phyloP scores from a whole-genome alignment of 257 asterid species.

The Rauvolfia tetraphylla region DNA sequence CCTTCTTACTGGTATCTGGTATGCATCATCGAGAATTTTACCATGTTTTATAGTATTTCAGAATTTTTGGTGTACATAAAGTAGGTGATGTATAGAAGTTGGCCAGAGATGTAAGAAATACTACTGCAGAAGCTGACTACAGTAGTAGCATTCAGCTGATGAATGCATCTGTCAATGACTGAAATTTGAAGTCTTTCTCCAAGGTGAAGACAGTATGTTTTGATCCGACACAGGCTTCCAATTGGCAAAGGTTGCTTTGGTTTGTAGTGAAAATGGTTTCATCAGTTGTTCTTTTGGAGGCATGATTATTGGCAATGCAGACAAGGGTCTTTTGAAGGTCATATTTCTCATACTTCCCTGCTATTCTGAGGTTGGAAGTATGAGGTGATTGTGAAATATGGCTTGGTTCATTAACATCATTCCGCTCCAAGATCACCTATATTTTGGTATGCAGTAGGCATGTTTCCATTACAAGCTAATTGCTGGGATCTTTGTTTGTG shows the following conservation, averaged over 20 bases:
- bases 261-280: neutral
- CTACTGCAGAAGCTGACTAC: slow-evolving; percentile 4
- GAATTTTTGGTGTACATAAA: neutral
- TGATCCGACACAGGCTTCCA: neutral
- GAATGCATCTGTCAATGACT: neutral
- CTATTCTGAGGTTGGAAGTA: neutral
- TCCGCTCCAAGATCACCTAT: neutral
- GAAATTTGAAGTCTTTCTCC: neutral
- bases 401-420: neutral
- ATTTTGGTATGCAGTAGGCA: neutral
- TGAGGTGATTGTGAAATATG: slow-evolving; percentile 7
- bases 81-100: neutral
- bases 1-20: neutral
- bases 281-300: neutral
- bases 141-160: neutral
- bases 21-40: neutral
- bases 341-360: neutral
- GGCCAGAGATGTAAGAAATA: neutral
- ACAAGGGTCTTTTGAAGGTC: slow-evolving; percentile 3
- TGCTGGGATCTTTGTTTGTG: neutral
- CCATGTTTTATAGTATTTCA: neutral
- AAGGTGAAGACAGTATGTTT: neutral
- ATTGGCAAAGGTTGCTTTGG: neutral
- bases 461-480: neutral
- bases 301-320: neutral